These are phyloP conservation scores for Populus tomentosa DNA, from an alignment of 441 rosid species.

Conservation along the genomic window DNA sequence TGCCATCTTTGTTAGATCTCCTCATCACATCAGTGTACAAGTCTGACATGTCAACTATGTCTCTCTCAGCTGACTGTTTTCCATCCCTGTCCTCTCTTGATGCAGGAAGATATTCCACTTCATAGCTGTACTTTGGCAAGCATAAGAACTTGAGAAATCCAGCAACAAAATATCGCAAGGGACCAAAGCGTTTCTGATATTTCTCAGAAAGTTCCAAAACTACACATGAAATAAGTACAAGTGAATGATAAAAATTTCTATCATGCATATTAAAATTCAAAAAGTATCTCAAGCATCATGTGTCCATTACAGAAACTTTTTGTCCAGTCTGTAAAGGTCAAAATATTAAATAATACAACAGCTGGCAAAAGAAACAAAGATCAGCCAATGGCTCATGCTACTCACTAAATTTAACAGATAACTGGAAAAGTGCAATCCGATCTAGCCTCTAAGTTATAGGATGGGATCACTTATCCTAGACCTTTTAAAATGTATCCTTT, in stretches of 20 bases:
- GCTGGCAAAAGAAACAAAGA: neutral
- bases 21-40: slow-evolving; percentile 76
- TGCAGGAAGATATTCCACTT: slow-evolving; percentile 93
- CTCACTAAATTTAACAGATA: neutral
- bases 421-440: neutral
- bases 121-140: slow-evolving; percentile 91
- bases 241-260: neutral
- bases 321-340: neutral
- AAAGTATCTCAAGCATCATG: neutral
- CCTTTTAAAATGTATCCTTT: neutral
- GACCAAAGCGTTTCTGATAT: slow-evolving; percentile 92
- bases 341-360: neutral
- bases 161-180: slow-evolving; percentile 94
- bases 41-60: slow-evolving; percentile 67
- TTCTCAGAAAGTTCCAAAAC: slow-evolving; percentile 95
- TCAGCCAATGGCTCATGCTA: neutral
- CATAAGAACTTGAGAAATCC: slow-evolving; percentile 95
- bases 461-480: neutral
- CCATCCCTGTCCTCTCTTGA: slow-evolving; percentile 60
- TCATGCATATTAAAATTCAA: neutral
- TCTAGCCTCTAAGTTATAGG: neutral
- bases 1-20: slow-evolving; percentile 69
- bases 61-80: slow-evolving; percentile 32
- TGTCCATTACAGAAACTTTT: neutral
- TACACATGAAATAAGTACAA: slow-evolving; percentile 28